Conservation (phyloP, 2,329 filamentous ascomycete genomes). For the Arthrinium puccinioides region DNA sequence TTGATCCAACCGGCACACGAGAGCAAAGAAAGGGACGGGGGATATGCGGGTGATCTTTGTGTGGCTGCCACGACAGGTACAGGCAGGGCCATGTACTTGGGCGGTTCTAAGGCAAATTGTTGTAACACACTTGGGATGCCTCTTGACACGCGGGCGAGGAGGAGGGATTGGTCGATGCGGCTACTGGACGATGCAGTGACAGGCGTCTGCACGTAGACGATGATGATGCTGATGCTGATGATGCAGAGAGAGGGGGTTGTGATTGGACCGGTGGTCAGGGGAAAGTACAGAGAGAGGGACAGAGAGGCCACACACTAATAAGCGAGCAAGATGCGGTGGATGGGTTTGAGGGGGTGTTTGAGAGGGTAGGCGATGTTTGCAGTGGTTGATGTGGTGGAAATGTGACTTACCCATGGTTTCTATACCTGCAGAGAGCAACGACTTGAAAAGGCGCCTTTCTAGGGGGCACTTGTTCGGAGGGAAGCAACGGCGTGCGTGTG, state of each 20-base stretch:
- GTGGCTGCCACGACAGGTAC: slow-evolving; percentile 21
- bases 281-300: no score
- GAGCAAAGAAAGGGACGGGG: slow-evolving; percentile 1
- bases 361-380: not conserved
- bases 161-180: slow-evolving; percentile 19
- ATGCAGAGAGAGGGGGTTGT: not conserved
- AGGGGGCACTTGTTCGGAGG: not conserved
- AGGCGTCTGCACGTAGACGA: slow-evolving; percentile 1
- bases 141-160: slow-evolving; percentile 17
- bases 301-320: no score
- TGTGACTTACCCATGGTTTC: slow-evolving; percentile 6
- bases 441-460: no score
- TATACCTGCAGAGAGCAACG: not conserved
- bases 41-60: slow-evolving; percentile 20
- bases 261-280: not conserved
- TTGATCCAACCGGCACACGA: no score
- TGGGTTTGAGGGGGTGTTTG: no score
- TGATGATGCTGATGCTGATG: not conserved
- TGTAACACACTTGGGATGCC: slow-evolving; percentile 28
- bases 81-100: slow-evolving; percentile 20
- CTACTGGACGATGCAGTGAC: slow-evolving; percentile 7
- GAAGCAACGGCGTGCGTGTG: not conserved
- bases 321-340: no score
- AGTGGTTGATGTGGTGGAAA: not conserved
- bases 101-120: slow-evolving; percentile 20